These are phyloP conservation scores for Leccinum disarticulatum DNA, from an alignment of 768 basidiomycete genomes.

Conservation along the genomic window DNA sequence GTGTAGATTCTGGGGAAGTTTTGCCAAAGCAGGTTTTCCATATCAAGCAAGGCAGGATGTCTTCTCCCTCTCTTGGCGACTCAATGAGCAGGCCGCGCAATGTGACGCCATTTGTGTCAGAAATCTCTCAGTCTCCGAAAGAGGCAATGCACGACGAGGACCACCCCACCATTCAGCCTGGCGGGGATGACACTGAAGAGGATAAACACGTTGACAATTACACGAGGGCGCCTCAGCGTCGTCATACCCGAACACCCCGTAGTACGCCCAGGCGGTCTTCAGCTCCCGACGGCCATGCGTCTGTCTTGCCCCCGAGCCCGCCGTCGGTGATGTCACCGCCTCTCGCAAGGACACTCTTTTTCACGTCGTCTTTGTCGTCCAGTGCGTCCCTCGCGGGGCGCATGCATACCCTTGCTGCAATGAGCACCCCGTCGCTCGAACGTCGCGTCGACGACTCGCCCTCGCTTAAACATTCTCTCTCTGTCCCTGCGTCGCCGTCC, in stretches of 20 bases:
- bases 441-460: background rate
- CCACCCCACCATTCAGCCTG: background rate
- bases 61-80: background rate
- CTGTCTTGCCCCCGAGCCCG: slow-evolving; percentile 55
- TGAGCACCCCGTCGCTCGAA: background rate
- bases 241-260: slow-evolving; percentile 5
- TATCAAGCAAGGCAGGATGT: background rate
- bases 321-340: slow-evolving; percentile 56
- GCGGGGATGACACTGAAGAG: background rate
- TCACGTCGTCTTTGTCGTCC: slow-evolving; percentile 34
- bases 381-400: slow-evolving; percentile 16
- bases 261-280: slow-evolving; percentile 12
- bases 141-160: background rate
- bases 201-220: slow-evolving; percentile 12
- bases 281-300: slow-evolving; percentile 32
- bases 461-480: slow-evolving; percentile 17
- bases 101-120: slow-evolving; percentile 12
- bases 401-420: background rate
- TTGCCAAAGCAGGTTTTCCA: background rate
- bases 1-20: background rate
- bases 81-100: background rate
- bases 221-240: slow-evolving; percentile 20
- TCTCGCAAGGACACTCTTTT: slow-evolving; percentile 56
- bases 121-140: background rate
- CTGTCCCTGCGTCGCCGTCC: slow-evolving; percentile 23